A percentile compares a stretch with the other conserved stretches of the same genome.
phyloP scores from a whole-genome alignment of 1,284 basidiomycete genomes.

The Malassezia caprae region DNA sequence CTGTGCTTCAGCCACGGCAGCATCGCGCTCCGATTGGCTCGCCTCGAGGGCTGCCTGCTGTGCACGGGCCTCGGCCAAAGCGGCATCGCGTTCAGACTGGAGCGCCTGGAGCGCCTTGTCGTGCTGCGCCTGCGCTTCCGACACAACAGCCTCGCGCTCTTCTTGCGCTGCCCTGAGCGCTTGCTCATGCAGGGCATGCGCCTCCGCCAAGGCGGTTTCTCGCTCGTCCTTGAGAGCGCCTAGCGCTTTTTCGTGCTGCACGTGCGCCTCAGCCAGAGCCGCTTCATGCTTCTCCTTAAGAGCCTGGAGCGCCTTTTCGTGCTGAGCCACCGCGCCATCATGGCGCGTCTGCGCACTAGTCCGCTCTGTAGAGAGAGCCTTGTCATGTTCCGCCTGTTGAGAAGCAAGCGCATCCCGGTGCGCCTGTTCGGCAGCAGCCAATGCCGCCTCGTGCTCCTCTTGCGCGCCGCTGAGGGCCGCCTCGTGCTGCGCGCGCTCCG shows the following conservation, averaged over 20 bases:
- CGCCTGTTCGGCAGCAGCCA: neutral
- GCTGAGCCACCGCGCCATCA: neutral
- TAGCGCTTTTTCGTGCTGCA: neutral
- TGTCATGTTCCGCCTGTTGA: neutral
- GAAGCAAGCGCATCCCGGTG: neutral
- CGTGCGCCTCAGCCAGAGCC: neutral
- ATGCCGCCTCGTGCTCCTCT: neutral
- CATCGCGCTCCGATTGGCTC: neutral
- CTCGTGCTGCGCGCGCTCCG: neutral
- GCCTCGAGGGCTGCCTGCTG: constrained; percentile 2
- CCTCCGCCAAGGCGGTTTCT: neutral
- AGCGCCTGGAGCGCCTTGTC: neutral
- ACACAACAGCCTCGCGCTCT: neutral
- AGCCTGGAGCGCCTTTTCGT: neutral
- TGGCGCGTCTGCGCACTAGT: neutral
- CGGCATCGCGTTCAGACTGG: neutral
- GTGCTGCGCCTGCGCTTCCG: neutral
- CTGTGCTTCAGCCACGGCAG: neutral
- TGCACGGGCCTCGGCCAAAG: neutral
- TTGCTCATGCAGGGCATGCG: neutral
- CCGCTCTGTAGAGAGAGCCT: neutral
- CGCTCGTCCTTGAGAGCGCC: neutral
- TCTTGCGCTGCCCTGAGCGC: neutral
- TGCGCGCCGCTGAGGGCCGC: neutral
- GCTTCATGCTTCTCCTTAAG: neutral